Conservation (phyloP, 768 basidiomycete species). For the Nidula microcarpa region DNA sequence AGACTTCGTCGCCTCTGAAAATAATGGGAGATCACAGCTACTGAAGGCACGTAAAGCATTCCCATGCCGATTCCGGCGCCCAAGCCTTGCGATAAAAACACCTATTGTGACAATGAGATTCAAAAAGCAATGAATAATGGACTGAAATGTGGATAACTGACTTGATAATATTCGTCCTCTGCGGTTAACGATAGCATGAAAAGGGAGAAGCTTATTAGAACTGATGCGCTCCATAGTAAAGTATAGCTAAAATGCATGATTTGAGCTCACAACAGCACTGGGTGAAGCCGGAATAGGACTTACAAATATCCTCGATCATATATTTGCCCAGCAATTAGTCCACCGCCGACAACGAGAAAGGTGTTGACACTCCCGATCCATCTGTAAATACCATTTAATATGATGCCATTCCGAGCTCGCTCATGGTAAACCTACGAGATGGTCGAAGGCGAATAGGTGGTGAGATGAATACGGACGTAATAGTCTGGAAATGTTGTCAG, state of each 20-base stretch:
- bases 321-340: conserved; percentile 19
- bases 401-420: background rate
- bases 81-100: conserved; percentile 46
- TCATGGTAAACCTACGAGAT: conserved; percentile 13
- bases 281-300: background rate
- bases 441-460: conserved; percentile 10
- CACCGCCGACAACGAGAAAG: conserved; percentile 16
- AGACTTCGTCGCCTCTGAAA: conserved; percentile 38
- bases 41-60: conserved; percentile 37
- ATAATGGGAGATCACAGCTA: conserved; percentile 41
- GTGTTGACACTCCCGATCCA: conserved; percentile 23
- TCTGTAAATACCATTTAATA: conserved; percentile 5
- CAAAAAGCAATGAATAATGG: background rate
- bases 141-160: background rate
- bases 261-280: background rate
- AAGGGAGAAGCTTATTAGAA: conserved; percentile 22
- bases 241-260: conserved; percentile 10
- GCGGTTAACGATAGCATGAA: conserved; percentile 28
- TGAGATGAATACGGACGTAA: conserved; percentile 19
- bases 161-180: conserved; percentile 24
- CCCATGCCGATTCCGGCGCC: conserved; percentile 44
- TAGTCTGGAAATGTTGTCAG: conserved; percentile 12
- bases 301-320: conserved; percentile 26
- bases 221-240: conserved; percentile 21
- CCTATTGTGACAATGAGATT: conserved; percentile 12